Percentiles rank a stretch among this genome's conserved stretches.
Conservation (phyloP, 495 filamentous ascomycete species). For the Amorphotheca resinae region DNA sequence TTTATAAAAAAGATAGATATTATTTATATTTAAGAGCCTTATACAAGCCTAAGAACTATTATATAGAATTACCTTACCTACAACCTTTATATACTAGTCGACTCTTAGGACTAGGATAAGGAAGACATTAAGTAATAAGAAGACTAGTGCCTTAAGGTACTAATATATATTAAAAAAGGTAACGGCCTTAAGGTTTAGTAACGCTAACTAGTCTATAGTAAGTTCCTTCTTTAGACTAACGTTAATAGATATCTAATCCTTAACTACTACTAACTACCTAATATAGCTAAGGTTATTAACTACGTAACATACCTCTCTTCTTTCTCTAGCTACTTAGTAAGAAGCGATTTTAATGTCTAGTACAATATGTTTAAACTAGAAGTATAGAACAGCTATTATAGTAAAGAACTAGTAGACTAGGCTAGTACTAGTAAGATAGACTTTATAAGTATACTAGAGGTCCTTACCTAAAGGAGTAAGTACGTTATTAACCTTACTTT, state of each 20-base stretch:
- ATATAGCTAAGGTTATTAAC: background rate
- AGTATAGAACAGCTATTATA: background rate
- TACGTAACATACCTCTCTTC: background rate
- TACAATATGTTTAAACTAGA: background rate
- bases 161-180: slow-evolving; percentile 1
- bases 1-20: background rate
- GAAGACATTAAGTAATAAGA: background rate
- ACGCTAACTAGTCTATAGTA: background rate
- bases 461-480: background rate
- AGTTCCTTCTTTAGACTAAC: background rate
- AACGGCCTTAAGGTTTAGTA: background rate
- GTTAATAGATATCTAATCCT: slow-evolving; percentile 1
- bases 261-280: background rate
- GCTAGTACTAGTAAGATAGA: background rate
- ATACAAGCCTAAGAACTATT: background rate
- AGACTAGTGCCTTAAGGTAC: background rate
- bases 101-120: background rate
- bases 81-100: background rate
- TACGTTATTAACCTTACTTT: background rate
- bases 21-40: background rate
- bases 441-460: background rate
- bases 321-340: background rate
- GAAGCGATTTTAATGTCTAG: background rate
- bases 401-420: background rate
- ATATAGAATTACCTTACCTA: background rate